Base-by-base conservation (phyloP, 1,139 yeast species). In the Zygosaccharomyces sapae region DNA sequence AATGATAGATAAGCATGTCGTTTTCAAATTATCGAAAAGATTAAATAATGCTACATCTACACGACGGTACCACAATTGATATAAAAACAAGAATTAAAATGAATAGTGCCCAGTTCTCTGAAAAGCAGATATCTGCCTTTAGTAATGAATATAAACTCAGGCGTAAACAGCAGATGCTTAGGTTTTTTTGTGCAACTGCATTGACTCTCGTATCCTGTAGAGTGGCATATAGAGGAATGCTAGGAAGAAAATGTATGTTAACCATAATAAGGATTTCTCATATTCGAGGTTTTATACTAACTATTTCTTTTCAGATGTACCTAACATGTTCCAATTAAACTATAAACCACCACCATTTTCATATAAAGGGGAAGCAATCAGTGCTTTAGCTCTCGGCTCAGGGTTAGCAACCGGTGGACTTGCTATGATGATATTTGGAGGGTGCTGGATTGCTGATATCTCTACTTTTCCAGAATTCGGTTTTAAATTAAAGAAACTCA, bases 291-390 rank as follows among this genome's bases (percentile, higher is more conserved):
- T 7, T 2, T 10, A 12, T 52, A 54, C 51, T 52, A 50, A 53
- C 52, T 33, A 12, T 12, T 37, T 33, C 16, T 13, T 10, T 5
- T n/a, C 48, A 74, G 78, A 79, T 57, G 68, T 82, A 2, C 97
- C 97, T 5, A 77, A 78, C 22, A 73, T 82, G 57, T 90, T 87
- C 66, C 89, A 87, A 59, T 89, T 92, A 10, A 90, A 90, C 67
- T 92, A 89, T 60, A 76, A 80, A 41, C 95, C 95, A 1, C 96
- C 96, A 2, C 76, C 83, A 44, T 86, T 85, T 64, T 85, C 86
- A 46, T 80, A 85, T 66, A 81, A 87, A 51, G 77, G 80, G 43
- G 97, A 90, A 66, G 97, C 96, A 1, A 80, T 88, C 25, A 81
- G 81, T 33, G 97, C 97, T 0, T 89, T 90, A 4, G 81, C 86